phyloP scores from a whole-genome alignment of 345 rosid genomes.

The Syzygium jambos region DNA sequence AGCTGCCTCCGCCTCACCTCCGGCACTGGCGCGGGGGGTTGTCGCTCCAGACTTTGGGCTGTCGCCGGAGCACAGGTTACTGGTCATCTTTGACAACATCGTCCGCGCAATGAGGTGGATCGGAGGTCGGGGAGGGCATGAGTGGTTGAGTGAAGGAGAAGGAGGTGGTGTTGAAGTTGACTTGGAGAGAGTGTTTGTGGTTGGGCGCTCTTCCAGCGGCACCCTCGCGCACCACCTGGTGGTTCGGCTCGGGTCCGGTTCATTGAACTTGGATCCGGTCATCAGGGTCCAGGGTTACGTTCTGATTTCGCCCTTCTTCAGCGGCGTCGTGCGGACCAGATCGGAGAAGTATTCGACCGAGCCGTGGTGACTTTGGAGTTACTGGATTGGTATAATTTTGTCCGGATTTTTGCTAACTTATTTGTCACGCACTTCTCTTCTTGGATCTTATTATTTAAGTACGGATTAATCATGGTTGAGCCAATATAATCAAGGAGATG shows the following conservation, averaged over 20 bases:
- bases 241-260: not conserved
- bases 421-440: not conserved
- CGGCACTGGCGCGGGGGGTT: rapidly evolving
- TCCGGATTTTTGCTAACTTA: not conserved
- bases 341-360: not conserved
- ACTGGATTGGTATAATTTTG: not conserved
- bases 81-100: not conserved
- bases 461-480: no score
- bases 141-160: not conserved
- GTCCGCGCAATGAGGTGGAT: not conserved
- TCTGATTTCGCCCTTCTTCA: not conserved
- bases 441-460: not conserved
- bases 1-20: not conserved
- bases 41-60: not conserved
- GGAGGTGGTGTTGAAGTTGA: not conserved
- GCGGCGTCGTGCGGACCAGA: not conserved
- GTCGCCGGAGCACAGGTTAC: not conserved
- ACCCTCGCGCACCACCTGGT: not conserved
- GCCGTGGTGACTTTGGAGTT: not conserved
- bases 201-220: not conserved
- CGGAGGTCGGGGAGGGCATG: not conserved
- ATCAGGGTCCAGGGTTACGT: not conserved
- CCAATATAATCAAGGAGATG: not conserved
- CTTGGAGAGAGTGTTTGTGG: not conserved
- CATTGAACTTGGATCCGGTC: not conserved